Evolutionary conservation across 2,329 filamentous ascomycete species (phyloP).

Genomic region (Fusarium sp.): DNA sequence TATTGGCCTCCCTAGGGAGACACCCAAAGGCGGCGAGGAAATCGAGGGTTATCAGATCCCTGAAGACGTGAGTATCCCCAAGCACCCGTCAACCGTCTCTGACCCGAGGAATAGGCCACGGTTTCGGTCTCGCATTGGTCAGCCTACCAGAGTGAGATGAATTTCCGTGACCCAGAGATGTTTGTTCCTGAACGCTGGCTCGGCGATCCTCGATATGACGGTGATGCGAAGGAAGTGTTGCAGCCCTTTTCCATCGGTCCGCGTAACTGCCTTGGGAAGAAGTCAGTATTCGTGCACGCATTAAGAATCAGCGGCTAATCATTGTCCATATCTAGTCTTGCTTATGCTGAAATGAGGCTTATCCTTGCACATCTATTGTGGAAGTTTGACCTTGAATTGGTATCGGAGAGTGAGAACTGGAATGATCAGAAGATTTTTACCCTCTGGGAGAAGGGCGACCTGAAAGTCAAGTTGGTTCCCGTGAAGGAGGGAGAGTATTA

Average conservation of each 20-base stretch:
- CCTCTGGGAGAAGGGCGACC: neutral
- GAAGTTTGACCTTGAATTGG: neutral
- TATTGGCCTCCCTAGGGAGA: neutral
- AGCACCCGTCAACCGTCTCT: neutral
- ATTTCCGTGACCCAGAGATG: neutral
- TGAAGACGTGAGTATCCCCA: neutral
- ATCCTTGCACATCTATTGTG: neutral
- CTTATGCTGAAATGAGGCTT: neutral
- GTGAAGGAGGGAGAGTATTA: neutral
- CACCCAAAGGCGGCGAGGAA: neutral
- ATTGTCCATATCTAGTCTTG: neutral
- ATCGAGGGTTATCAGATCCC: constrained; percentile 4
- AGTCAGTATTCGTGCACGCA: neutral
- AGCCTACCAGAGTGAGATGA: neutral
- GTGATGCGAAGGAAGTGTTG: neutral
- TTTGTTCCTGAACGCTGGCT: neutral
- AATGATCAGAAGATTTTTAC: neutral
- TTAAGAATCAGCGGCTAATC: neutral
- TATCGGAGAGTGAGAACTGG: neutral
- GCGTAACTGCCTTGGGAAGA: neutral
- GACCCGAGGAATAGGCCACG: neutral
- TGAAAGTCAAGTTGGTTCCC: neutral
- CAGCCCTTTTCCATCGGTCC: constrained; percentile 1
- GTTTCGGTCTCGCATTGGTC: neutral
- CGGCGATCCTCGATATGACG: neutral